Evolutionary conservation across 2,329 filamentous ascomycete species (phyloP).

Genomic region (Aspergillus sp.): DNA sequence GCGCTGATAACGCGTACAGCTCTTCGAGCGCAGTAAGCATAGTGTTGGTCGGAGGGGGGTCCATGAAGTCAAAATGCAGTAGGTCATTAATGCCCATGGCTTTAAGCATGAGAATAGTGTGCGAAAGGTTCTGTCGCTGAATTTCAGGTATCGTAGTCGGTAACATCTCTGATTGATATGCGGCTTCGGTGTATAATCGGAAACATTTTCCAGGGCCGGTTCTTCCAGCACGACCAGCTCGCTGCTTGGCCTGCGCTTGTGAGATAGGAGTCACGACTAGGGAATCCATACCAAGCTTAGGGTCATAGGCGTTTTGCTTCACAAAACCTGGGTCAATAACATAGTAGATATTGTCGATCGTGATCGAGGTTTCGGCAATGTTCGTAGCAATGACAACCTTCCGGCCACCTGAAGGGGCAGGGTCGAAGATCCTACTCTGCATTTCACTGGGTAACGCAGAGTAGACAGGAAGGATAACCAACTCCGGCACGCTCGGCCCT

Average conservation of each 20-base stretch:
- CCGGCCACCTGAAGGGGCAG: slow-evolving; percentile 76
- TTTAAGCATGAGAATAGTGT: slow-evolving; percentile 95
- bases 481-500: slow-evolving; percentile 83
- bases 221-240: slow-evolving; percentile 86
- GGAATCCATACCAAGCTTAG: slow-evolving; percentile 96
- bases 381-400: slow-evolving; percentile 99
- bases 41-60: slow-evolving; percentile 93
- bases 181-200: slow-evolving; percentile 89
- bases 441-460: slow-evolving; percentile 90
- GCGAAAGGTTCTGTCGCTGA: slow-evolving; percentile 86
- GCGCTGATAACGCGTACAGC: slow-evolving; percentile 83
- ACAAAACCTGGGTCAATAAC: slow-evolving; percentile 97
- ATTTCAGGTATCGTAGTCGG: slow-evolving; percentile 96
- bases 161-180: slow-evolving; percentile 95
- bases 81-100: slow-evolving; percentile 99
- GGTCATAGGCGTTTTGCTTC: slow-evolving; percentile 96
- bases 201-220: slow-evolving; percentile 97
- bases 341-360: slow-evolving; percentile 96
- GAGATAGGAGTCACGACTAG: slow-evolving; percentile 94
- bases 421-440: slow-evolving; percentile 92
- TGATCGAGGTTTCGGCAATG: slow-evolving; percentile 96
- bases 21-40: slow-evolving; percentile 97
- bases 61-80: slow-evolving; percentile 98
- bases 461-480: slow-evolving; percentile 95
- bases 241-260: slow-evolving; percentile 92